Conservation (phyloP, 2,329 filamentous ascomycete species). For the Exophiala sp. region DNA sequence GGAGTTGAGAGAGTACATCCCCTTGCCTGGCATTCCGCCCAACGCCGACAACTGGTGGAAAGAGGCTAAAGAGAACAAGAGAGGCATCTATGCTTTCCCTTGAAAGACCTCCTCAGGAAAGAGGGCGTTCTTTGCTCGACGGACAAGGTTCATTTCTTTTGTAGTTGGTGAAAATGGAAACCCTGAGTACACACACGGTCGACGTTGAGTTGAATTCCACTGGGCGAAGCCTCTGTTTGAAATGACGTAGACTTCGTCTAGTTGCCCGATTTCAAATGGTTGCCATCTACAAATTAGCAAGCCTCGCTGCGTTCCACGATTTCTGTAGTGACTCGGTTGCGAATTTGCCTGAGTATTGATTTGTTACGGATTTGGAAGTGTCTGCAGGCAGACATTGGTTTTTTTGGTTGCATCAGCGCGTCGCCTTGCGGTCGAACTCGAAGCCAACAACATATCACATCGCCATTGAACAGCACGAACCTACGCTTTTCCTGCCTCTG, state of each 20-base stretch:
- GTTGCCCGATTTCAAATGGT: background rate
- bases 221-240: background rate
- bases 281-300: background rate
- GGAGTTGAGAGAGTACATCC: slow-evolving; percentile 52
- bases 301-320: background rate
- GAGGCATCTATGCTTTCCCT: slow-evolving; percentile 21
- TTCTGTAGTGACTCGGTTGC: too few relatives aligned
- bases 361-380: background rate
- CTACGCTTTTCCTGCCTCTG: background rate
- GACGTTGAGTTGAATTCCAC: background rate
- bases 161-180: background rate
- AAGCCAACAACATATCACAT: too few relatives aligned
- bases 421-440: too few relatives aligned
- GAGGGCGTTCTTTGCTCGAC: too few relatives aligned
- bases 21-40: slow-evolving; percentile 41
- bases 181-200: background rate
- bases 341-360: too few relatives aligned
- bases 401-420: background rate
- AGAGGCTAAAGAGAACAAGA: slow-evolving; percentile 20
- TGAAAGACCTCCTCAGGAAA: background rate
- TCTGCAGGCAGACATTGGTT: background rate
- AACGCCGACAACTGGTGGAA: slow-evolving; percentile 51
- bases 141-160: too few relatives aligned
- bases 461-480: background rate
- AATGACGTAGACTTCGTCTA: slow-evolving; percentile 8